Base-by-base conservation (phyloP, 2,329 filamentous ascomycete genomes). In the Fusarium citri region DNA sequence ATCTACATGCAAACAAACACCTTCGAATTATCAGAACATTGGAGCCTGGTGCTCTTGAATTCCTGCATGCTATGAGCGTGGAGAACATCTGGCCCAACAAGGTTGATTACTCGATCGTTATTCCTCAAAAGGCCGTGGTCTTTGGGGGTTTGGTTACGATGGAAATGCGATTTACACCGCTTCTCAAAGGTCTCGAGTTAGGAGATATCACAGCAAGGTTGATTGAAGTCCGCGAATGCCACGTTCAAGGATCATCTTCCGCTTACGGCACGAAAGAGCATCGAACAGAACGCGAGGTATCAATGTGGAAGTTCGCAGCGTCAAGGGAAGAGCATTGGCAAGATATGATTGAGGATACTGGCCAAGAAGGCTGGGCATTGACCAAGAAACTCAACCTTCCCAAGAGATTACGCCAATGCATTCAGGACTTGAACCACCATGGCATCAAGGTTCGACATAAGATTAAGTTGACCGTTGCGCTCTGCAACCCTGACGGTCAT, bases 11-110 rank as follows among this genome's bases (percentile, higher is more conserved):
- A 34, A 91, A 91, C 78, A 95, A 95, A 79, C 90, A 92, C 55
- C 80, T 96, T 59, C 88, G 93, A 58, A 88, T 95, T 59, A 92
- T 95, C 61, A 88, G 93, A 59, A 95, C 93, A 1, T 83, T 94
- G 48, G 91, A 93, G 64, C 87, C 92, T 14, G 90, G 90, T 53
- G 91, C 92, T 14, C 84, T 94, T 62, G 92, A 95, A 77, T 87
- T 94, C 67, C 86, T 92, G 40, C 92, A 98, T 80, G 91, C 94
- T 49, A 96, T 98, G 93, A 93, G 93, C 68, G 94, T 98, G 69
- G 94, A 98, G 80, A 98, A 98, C 77, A 92, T 97, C 69, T 99
- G 96, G 96, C 92, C 94, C 8, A 96, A 97, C 83, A 99, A 99
- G 84, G 88, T 98, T 74, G 93, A 97, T 78, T 99, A 99, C 82